Base-by-base conservation (phyloP, 2,329 filamentous ascomycete species). In the Aquanectria penicillioides region DNA sequence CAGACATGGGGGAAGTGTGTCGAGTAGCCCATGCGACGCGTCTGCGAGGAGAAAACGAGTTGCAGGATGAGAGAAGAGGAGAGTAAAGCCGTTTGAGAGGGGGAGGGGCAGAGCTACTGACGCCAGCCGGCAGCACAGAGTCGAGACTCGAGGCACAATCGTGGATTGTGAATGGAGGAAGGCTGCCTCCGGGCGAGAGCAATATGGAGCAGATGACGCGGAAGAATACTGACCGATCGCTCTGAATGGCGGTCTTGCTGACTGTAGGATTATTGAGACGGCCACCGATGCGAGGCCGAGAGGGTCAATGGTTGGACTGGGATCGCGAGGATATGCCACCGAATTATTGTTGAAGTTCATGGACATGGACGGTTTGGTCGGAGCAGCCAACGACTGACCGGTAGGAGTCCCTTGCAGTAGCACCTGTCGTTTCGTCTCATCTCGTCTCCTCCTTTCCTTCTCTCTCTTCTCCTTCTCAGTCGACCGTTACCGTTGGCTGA, bases 1-100 rank as follows among this genome's bases (percentile, higher is more conserved):
- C 10, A 31, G 18, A 40, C 33, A 52, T 52, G 47, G 47, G 44
- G 38, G 49, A 53, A 31, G 40, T 46, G 37, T 28, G 58, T 58
- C 33, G 58, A 64, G 57, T 41, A 51, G 54, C 56, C 20, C 23
- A 36, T 37, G 41, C n/a, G 36, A 44, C 47, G 41, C 34, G 49
- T 43, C 22, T 36, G 41, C 43, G 37, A 43, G 49, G 49, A 47
- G 50, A 47, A 34, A 33, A 26, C 20, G 44, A 59, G 41, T 33
- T 26, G 17, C 18, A 41, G 12, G 18, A 29, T 15, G 56, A 49
- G 31, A 48, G 38, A 59, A 59, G 41, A 49, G 41, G 23, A 43
- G 51, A 48, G 49, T 38, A 22, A 22, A 46, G 9, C 22, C 18
- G 48, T 15, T 28, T 11, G 31, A 49, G 36, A 51, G 31, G 23